These are phyloP conservation scores for Sanghuangporus baumii DNA, from an alignment of 1,284 basidiomycete genomes.

Conservation along the genomic window DNA sequence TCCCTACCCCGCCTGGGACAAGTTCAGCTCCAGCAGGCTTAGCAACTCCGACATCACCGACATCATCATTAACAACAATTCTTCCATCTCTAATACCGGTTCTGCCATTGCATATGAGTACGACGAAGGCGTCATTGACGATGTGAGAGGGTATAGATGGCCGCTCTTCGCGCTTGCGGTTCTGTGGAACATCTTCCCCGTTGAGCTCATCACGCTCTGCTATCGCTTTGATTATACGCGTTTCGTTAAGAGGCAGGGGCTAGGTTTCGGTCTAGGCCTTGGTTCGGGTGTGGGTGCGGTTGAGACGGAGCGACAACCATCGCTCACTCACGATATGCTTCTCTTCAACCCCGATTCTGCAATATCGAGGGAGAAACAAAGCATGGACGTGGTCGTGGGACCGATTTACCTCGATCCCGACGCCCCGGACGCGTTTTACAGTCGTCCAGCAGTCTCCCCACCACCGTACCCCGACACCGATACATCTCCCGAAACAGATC, in stretches of 20 bases:
- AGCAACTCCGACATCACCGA: neutral
- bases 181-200: conserved; percentile 15
- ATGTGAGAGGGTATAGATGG: conserved; percentile 3
- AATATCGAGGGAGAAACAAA: neutral
- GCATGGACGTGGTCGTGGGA: neutral
- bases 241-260: neutral
- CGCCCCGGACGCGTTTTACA: neutral
- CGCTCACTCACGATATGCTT: neutral
- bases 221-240: conserved; percentile 11
- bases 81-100: neutral
- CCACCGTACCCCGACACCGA: neutral
- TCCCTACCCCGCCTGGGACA: neutral
- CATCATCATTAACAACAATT: neutral
- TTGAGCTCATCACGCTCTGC: conserved; percentile 12
- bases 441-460: neutral
- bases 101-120: no score
- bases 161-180: conserved; percentile 13
- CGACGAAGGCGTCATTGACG: neutral
- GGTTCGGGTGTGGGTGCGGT: neutral
- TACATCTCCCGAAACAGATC: neutral
- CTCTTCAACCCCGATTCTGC: neutral
- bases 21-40: neutral
- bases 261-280: neutral
- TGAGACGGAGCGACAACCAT: no score
- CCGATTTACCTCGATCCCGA: neutral